A percentile compares a stretch with the other conserved stretches of the same genome.
These are phyloP conservation scores for Eucalyptus sp. DNA, from an alignment of 345 rosid genomes.

Conservation along the genomic window DNA sequence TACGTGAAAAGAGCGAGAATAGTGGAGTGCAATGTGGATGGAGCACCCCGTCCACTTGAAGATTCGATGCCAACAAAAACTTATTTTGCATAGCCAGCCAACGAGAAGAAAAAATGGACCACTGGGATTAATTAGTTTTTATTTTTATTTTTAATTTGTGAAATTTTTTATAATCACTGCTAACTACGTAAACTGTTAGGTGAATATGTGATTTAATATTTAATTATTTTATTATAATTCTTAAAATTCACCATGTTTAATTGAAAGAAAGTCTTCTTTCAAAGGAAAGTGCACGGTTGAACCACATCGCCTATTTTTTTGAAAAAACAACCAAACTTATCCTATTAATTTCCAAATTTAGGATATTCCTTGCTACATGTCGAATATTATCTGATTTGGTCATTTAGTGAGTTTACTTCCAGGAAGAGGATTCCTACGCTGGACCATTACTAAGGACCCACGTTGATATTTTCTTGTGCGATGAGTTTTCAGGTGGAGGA, in stretches of 20 bases:
- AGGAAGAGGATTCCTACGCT: neutral
- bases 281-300: neutral
- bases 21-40: neutral
- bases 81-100: neutral
- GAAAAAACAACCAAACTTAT: neutral
- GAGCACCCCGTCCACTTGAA: neutral
- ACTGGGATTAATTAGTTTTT: neutral
- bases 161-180: too few relatives aligned
- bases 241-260: neutral
- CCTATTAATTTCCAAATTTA: neutral
- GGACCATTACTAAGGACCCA: neutral
- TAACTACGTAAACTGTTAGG: rapidly evolving
- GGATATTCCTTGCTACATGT: neutral
- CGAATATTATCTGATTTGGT: neutral
- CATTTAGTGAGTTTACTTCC: neutral
- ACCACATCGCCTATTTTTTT: neutral
- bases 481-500: neutral
- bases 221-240: neutral
- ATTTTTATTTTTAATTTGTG: neutral
- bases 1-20: neutral
- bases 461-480: neutral
- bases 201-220: too few relatives aligned
- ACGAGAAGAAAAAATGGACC: neutral
- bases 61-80: neutral
- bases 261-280: neutral